Conservation (phyloP, 805 yeast genomes). For the Schizosaccharomyces cryophilus region DNA sequence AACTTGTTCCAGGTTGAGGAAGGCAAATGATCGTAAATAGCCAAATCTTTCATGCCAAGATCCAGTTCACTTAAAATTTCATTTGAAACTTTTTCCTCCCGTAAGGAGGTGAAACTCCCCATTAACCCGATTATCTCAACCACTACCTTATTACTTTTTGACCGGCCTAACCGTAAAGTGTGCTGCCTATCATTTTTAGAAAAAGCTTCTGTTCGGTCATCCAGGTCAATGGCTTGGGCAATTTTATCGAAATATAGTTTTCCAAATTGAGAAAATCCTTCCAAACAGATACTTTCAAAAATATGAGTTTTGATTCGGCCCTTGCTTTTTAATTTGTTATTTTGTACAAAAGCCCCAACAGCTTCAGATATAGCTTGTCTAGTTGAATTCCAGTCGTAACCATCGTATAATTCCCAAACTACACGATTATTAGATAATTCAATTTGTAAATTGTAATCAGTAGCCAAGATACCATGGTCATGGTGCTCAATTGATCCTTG, state of each 20-base stretch:
- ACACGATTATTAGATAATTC: conserved; percentile 8
- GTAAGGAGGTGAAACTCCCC: conserved; percentile 21
- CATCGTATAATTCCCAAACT: conserved; percentile 40
- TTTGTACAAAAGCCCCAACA: conserved; percentile 19
- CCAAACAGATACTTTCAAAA: conserved; percentile 33
- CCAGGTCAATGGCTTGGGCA: conserved; percentile 15
- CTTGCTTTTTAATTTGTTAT: conserved; percentile 4
- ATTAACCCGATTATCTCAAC: conserved; percentile 32
- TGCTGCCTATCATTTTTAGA: conserved; percentile 14
- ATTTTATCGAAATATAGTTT: conserved; percentile 24
- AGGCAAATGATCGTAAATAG: conserved; percentile 51
- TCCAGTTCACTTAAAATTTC: conserved; percentile 17
- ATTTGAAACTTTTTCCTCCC: conserved; percentile 19
- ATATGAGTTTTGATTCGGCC: conserved; percentile 7
- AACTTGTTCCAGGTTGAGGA: conserved; percentile 79
- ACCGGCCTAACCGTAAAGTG: conserved; percentile 33
- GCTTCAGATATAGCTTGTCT: conserved; percentile 41
- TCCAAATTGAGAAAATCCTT: conserved; percentile 64
- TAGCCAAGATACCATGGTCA: background rate
- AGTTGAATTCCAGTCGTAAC: conserved; percentile 77
- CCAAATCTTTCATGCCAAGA: conserved; percentile 28
- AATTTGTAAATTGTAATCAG: background rate
- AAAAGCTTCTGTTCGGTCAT: conserved; percentile 8
- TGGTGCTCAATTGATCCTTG: background rate
- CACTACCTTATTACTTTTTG: conserved; percentile 32